Percentiles rank a stretch among this genome's conserved stretches.
Conservation (phyloP, 139 green algal species). For the Volvox africanus region DNA sequence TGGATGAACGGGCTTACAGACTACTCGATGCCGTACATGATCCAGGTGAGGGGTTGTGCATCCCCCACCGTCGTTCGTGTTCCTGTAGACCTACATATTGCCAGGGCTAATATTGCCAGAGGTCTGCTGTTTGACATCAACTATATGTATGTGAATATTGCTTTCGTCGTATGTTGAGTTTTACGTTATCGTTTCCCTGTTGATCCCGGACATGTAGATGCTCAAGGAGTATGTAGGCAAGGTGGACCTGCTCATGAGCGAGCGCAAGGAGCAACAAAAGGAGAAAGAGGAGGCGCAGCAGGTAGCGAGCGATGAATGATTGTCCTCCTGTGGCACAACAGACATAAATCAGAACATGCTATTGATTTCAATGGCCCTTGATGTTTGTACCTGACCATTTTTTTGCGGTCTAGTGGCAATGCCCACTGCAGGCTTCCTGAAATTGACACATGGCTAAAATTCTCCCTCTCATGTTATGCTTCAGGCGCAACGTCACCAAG, state of each 20-base stretch:
- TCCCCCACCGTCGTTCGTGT: too few species aligned
- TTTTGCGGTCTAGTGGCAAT: too few species aligned
- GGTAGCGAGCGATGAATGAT: neutral
- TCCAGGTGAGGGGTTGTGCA: slow-evolving; percentile 77
- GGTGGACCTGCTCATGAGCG: slow-evolving; percentile 80
- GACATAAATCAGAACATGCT: neutral
- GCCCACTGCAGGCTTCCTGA: too few species aligned
- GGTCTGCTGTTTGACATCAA: too few species aligned
- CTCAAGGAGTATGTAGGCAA: slow-evolving; percentile 94
- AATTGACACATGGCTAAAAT: neutral
- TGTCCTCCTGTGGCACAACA: too few species aligned
- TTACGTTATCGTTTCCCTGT: too few species aligned
- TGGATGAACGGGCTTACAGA: slow-evolving; percentile 96
- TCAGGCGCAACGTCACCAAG: slow-evolving; percentile 60
- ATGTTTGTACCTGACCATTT: too few species aligned
- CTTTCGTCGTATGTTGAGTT: too few species aligned
- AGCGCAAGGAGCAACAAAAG: slow-evolving; percentile 75
- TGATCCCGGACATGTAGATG: slow-evolving; percentile 41
- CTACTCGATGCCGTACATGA: slow-evolving; percentile 96
- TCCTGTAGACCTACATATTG: too few species aligned
- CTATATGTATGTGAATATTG: too few species aligned
- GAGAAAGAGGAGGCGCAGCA: slow-evolving; percentile 63
- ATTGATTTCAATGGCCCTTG: too few species aligned
- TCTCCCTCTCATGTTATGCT: neutral
- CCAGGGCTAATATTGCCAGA: too few species aligned